phyloP scores from a whole-genome alignment of 352 stramenopile genomes.

The Blastocystis sp. region DNA sequence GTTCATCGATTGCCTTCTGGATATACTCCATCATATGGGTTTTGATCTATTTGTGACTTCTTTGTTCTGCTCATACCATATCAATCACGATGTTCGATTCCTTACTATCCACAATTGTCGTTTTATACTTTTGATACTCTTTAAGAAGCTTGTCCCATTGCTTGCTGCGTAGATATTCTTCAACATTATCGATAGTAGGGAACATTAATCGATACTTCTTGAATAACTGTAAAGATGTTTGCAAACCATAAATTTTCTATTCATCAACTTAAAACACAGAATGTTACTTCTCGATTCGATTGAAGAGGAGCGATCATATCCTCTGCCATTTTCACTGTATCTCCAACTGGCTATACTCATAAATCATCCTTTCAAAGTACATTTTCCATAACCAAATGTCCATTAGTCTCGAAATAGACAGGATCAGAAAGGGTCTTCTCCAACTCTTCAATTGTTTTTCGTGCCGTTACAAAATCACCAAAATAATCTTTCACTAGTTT shows the following conservation, averaged over 20 bases:
- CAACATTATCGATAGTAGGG: conserved; percentile 57
- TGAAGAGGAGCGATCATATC: conserved; percentile 62
- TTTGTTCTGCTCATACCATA: too few relatives aligned
- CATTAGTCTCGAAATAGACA: not conserved
- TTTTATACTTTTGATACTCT: conserved; percentile 53
- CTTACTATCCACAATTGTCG: not conserved
- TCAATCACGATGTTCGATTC: conserved; percentile 57
- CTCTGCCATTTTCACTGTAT: conserved; percentile 20
- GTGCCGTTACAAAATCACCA: conserved; percentile 51
- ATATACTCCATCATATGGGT: conserved; percentile 60
- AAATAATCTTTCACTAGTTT: conserved; percentile 66
- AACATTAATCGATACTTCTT: conserved; percentile 45
- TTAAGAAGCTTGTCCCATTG: conserved; percentile 52
- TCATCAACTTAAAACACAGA: not conserved
- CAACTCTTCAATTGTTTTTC: conserved; percentile 59
- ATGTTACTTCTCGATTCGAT: conserved; percentile 28
- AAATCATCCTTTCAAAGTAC: not conserved
- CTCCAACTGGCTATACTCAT: not conserved
- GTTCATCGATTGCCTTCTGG: conserved; percentile 26
- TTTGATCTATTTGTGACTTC: conserved; percentile 29
- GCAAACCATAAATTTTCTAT: conserved; percentile 47
- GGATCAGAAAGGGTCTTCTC: conserved; percentile 18
- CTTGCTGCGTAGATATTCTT: conserved; percentile 41
- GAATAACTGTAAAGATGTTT: conserved; percentile 54
- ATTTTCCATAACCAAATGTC: not conserved